A percentile compares a stretch with the other conserved stretches of the same genome.
These are phyloP conservation scores for Zopfia rhizophila DNA, from an alignment of 2,329 filamentous ascomycete species.

Conservation along the genomic window DNA sequence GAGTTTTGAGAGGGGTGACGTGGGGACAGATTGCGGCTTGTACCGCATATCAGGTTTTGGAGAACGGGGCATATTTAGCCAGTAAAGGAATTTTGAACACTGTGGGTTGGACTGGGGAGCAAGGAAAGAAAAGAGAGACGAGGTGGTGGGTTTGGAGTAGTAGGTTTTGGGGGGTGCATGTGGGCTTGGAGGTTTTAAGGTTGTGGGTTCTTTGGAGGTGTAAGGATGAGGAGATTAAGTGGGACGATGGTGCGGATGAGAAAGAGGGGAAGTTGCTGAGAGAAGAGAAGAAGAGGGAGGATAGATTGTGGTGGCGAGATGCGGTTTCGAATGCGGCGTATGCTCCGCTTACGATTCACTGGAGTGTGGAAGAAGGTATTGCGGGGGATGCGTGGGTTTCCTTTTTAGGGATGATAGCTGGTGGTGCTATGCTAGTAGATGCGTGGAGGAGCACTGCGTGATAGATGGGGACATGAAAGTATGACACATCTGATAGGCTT, in stretches of 20 bases:
- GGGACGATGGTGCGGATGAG: constrained; percentile 49
- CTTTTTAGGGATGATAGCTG: constrained; percentile 65
- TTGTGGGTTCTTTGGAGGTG: constrained; percentile 59
- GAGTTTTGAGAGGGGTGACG: constrained; percentile 59
- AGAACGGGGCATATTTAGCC: constrained; percentile 84
- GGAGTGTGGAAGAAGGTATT: constrained; percentile 75
- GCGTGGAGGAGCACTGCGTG: constrained; percentile 56
- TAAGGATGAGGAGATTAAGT: constrained; percentile 39
- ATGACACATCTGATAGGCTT: no score
- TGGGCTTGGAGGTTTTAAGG: constrained; percentile 78
- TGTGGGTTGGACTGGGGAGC: constrained; percentile 60
- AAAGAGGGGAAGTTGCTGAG: constrained; percentile 59
- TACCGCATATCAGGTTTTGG: constrained; percentile 77
- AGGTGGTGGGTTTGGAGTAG: constrained; percentile 77
- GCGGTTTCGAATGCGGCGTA: constrained; percentile 77
- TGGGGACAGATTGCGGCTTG: constrained; percentile 76
- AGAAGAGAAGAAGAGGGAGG: constrained; percentile 39
- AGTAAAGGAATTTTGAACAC: constrained; percentile 72
- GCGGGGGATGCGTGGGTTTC: constrained; percentile 69
- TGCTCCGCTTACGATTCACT: constrained; percentile 86
- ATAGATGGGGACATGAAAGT: constrained; percentile 1
- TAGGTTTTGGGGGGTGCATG: constrained; percentile 82
- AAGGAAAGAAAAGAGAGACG: constrained; percentile 60
- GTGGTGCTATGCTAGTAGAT: constrained; percentile 56
- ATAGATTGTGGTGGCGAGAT: constrained; percentile 69